Percentiles rank a stretch among this genome's conserved stretches.
Conservation (phyloP, 108 stramenopile genomes). For the Ochromonas danica region DNA sequence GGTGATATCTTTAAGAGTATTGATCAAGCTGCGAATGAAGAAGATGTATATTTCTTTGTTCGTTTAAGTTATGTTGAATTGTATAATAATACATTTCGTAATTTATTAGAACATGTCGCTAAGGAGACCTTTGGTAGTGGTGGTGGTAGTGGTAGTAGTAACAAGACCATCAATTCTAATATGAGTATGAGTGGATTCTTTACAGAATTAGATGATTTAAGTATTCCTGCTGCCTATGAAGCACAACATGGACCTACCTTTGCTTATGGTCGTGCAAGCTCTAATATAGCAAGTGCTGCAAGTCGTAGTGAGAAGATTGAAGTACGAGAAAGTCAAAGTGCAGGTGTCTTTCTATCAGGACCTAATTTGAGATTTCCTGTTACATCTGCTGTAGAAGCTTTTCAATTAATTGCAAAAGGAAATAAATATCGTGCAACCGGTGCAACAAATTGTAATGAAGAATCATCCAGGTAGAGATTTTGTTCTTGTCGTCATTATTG, state of each 20-base stretch:
- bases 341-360: conserved; percentile 51
- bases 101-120: conserved; percentile 44
- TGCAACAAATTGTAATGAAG: conserved; percentile 56
- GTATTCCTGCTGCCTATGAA: background rate
- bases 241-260: conserved; percentile 8
- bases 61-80: conserved; percentile 58
- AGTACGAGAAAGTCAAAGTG: conserved; percentile 45
- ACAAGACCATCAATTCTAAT: background rate
- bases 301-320: conserved; percentile 44
- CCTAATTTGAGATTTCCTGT: conserved; percentile 53
- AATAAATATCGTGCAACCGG: conserved; percentile 44
- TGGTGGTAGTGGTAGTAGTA: background rate
- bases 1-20: conserved; percentile 24
- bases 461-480: conserved; percentile 56
- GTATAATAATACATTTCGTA: conserved; percentile 59
- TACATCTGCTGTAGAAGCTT: conserved; percentile 51
- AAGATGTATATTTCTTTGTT: conserved; percentile 52
- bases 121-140: background rate
- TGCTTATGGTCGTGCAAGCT: background rate
- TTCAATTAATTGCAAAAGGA: conserved; percentile 46
- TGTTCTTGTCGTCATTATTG: too few relatives aligned
- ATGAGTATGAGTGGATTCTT: background rate
- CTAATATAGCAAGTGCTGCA: background rate
- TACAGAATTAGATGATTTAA: background rate
- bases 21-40: conserved; percentile 11